A percentile compares a stretch with the other conserved stretches of the same genome.
Evolutionary conservation across 306 rosid genomes (phyloP).

Genomic region (Inga leiocalycina): DNA sequence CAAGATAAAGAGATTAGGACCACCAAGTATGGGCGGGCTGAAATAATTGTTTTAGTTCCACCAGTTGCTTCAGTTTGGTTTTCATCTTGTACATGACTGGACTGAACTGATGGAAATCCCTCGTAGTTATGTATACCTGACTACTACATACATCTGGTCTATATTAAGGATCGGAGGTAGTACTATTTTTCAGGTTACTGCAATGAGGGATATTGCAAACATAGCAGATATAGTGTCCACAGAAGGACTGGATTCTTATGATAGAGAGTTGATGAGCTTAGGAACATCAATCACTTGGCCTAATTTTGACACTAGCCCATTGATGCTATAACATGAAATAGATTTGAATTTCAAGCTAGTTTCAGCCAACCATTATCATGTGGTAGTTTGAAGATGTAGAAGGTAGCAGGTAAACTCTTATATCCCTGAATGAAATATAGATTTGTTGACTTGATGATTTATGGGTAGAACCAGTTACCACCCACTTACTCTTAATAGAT

Average conservation of each 20-base stretch:
- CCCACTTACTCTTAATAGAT: too few relatives aligned
- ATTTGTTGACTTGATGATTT: too few relatives aligned
- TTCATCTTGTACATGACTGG: neutral
- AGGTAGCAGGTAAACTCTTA: too few relatives aligned
- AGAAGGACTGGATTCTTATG: constrained; percentile 53
- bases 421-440: too few relatives aligned
- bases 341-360: too few relatives aligned
- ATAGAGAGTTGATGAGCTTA: constrained; percentile 48
- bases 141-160: too few relatives aligned
- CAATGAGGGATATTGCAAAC: constrained; percentile 57
- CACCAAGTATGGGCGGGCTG: neutral
- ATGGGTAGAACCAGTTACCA: too few relatives aligned
- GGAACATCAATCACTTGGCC: constrained; percentile 22
- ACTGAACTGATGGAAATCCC: neutral
- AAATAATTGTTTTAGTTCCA: neutral
- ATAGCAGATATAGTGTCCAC: constrained; percentile 46
- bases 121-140: neutral
- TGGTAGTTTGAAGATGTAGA: too few relatives aligned
- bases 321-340: too few relatives aligned
- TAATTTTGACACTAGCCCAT: too few relatives aligned
- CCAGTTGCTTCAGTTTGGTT: neutral
- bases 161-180: too few relatives aligned
- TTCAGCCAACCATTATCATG: too few relatives aligned
- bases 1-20: neutral
- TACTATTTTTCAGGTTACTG: constrained; percentile 38